Percentiles rank a stretch among this genome's conserved stretches.
These are phyloP conservation scores for Cyclotella cryptica DNA, from an alignment of 108 stramenopile species.

Conservation along the genomic window DNA sequence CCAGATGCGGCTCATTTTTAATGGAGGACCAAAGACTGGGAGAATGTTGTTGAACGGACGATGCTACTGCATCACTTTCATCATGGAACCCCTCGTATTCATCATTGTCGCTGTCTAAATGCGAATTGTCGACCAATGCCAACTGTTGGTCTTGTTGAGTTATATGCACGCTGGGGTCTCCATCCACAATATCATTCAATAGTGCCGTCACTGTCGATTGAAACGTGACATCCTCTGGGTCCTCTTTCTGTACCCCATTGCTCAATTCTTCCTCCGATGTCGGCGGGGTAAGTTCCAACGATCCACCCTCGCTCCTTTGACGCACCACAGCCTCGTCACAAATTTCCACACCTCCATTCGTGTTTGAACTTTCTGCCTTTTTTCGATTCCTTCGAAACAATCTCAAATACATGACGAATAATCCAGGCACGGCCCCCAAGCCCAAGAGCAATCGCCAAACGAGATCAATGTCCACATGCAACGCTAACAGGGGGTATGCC, in stretches of 20 bases:
- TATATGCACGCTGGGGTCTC: not conserved
- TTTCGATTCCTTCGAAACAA: not conserved
- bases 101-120: conserved; percentile 26
- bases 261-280: not conserved
- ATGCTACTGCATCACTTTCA: conserved; percentile 8
- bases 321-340: not conserved
- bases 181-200: conserved; percentile 16
- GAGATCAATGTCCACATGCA: conserved; percentile 32
- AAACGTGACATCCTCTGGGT: not conserved
- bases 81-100: conserved; percentile 11
- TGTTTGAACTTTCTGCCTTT: conserved; percentile 7
- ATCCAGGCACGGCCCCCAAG: conserved; percentile 49
- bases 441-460: conserved; percentile 12
- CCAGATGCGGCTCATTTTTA: conserved; percentile 44
- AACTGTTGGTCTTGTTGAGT: conserved; percentile 28
- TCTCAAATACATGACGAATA: conserved; percentile 44
- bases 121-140: conserved; percentile 40
- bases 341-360: not conserved
- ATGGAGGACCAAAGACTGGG: conserved; percentile 57
- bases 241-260: not conserved
- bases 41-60: not conserved
- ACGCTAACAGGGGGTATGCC: conserved; percentile 37
- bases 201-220: conserved; percentile 12
- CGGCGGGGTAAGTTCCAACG: conserved; percentile 14
- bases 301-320: conserved; percentile 8